A percentile compares a stretch with the other conserved stretches of the same genome.
phyloP scores from a whole-genome alignment of 2,329 filamentous ascomycete species.

The Colletotrichum tabaci region DNA sequence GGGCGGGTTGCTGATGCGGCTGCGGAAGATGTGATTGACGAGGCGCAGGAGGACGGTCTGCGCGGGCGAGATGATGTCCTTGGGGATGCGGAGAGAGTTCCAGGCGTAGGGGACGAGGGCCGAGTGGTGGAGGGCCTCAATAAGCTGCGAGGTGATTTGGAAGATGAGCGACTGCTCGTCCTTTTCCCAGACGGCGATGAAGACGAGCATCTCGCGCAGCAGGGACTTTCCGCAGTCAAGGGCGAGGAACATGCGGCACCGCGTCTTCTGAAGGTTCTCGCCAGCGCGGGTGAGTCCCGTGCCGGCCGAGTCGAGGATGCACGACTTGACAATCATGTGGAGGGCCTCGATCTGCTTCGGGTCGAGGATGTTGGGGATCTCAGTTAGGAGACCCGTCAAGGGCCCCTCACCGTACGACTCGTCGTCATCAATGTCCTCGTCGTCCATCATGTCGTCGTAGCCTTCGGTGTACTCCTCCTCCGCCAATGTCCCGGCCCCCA shows the following conservation, averaged over 20 bases:
- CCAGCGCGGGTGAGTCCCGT: slow-evolving; percentile 76
- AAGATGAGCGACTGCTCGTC: slow-evolving; percentile 95
- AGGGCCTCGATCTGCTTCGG: slow-evolving; percentile 96
- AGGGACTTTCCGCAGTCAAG: slow-evolving; percentile 93
- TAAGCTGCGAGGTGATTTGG: slow-evolving; percentile 95
- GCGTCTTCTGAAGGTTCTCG: slow-evolving; percentile 89
- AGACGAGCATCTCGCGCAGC: slow-evolving; percentile 90
- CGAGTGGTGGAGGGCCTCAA: slow-evolving; percentile 91
- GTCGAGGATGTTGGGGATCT: slow-evolving; percentile 94
- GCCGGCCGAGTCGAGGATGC: slow-evolving; percentile 87
- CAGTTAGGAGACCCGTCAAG: slow-evolving; percentile 87
- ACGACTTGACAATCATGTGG: slow-evolving; percentile 97
- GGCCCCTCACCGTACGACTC: slow-evolving; percentile 86
- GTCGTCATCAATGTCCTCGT: slow-evolving; percentile 80
- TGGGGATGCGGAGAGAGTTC: slow-evolving; percentile 90
- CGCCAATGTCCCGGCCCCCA: not conserved
- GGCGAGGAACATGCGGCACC: slow-evolving; percentile 90
- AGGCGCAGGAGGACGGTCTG: slow-evolving; percentile 94
- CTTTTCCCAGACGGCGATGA: slow-evolving; percentile 97
- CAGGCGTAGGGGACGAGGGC: slow-evolving; percentile 93
- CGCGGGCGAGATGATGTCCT: slow-evolving; percentile 95
- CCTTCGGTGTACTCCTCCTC: slow-evolving; percentile 50
- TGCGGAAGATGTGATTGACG: slow-evolving; percentile 88
- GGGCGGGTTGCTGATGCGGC: slow-evolving; percentile 58
- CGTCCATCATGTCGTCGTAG: slow-evolving; percentile 70